Base-by-base conservation (phyloP, 1,139 yeast species). In the Sugiyamaella paludigena region DNA sequence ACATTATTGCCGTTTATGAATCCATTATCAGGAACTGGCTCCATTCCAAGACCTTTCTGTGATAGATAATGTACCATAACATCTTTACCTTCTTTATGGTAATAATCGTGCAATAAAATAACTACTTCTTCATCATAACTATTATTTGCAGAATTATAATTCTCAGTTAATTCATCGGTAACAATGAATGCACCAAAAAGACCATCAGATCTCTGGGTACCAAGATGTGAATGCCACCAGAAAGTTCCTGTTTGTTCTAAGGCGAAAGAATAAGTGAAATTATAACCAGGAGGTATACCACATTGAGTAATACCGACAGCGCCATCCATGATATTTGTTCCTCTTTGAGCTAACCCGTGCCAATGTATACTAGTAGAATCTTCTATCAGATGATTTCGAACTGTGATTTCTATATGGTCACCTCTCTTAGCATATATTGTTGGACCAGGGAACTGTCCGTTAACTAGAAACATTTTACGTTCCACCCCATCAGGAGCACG, bases 181-280 rank as follows among this genome's bases (percentile, higher is more conserved):
- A 88, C 79, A 39, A 88, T 76, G 54, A 89, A 74, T 19, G 83
- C 71, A 48, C 91, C 96, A 66, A 89, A 77, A 72, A 88, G 74
- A 53, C 97, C 96, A 63, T 87, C 95, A 63, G 84, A 79, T 58
- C 87, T 83, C 66, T 87, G 95, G 48, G 85, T 81, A 1, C 78
- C 77, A 13, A 85, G 77, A 67, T 87, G 96, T 9, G 95, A 83
- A 67, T 87, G 96, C 73, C 87, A 87, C 95, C 95, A 87, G 70
- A 73, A 87, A 2, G 92, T 77, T 50, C 96, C 96, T 60, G 87
- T 91, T 63, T 53, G 89, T 62, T 79, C 80, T 32, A 86, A 84
- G 2, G 88, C 79, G 62, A 87, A 86, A 68, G 84, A 82, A 51
- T 65, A 65, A 7, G 72, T 86, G 84, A 83, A 77, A 2, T 84